These are phyloP conservation scores for Fusarium nisikadoi DNA, from an alignment of 2,329 filamentous ascomycete genomes.

Conservation along the genomic window DNA sequence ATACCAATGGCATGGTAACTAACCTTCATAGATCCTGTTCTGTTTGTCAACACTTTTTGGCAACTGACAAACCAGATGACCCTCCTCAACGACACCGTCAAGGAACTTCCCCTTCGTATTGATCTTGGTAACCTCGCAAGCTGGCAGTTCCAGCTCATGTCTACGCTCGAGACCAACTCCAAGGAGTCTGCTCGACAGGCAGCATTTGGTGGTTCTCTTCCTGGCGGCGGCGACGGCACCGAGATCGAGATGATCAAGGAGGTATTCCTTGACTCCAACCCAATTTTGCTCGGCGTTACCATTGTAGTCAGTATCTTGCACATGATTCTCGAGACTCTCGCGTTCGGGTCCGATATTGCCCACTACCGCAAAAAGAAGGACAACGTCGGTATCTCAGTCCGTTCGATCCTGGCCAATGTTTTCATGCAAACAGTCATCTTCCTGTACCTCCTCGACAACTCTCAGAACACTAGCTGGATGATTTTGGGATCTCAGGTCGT, in stretches of 20 bases:
- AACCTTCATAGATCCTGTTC: constrained; percentile 69
- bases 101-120: constrained; percentile 82
- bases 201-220: constrained; percentile 75
- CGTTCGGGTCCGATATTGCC: constrained; percentile 96
- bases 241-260: constrained; percentile 99
- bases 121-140: constrained; percentile 82
- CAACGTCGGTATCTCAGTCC: constrained; percentile 94
- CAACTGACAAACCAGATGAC: constrained; percentile 93
- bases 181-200: constrained; percentile 84
- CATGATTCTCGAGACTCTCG: constrained; percentile 93
- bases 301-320: constrained; percentile 87
- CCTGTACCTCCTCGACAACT: constrained; percentile 96
- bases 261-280: constrained; percentile 92
- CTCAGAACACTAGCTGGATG: constrained; percentile 98
- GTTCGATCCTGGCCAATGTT: constrained; percentile 95
- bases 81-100: constrained; percentile 89
- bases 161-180: constrained; percentile 86
- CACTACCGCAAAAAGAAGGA: constrained; percentile 99
- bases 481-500: constrained; percentile 93
- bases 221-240: constrained; percentile 85
- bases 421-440: constrained; percentile 98
- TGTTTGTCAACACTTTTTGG: constrained; percentile 98
- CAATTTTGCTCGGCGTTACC: constrained; percentile 87
- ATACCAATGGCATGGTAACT: constrained; percentile 4
- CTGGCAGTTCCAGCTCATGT: constrained; percentile 91